phyloP scores from a whole-genome alignment of 1,284 basidiomycete genomes.

The Rhodotorula sp. region DNA sequence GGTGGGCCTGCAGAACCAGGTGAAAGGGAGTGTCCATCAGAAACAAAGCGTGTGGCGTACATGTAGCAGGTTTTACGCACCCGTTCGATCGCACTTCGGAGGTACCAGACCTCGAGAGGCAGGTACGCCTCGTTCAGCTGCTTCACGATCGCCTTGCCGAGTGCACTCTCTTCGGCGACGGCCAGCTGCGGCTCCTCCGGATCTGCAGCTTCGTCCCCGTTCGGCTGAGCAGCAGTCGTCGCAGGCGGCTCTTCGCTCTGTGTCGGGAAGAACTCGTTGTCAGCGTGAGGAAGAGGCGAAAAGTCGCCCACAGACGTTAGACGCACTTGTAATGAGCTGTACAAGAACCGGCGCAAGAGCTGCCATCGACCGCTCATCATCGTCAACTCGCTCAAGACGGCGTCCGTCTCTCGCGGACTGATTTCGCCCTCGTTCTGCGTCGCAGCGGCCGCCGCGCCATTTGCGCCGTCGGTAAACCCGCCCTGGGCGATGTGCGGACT shows the following conservation, averaged over 20 bases:
- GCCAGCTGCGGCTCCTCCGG: conserved; percentile 43
- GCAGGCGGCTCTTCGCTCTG: conserved; percentile 34
- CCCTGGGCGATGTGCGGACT: conserved; percentile 21
- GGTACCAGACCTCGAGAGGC: conserved; percentile 89
- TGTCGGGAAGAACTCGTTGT: background rate
- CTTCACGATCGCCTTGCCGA: conserved; percentile 62
- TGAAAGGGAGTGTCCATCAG: background rate
- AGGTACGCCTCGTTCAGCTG: conserved; percentile 73
- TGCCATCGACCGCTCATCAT: conserved; percentile 89
- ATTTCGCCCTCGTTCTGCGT: conserved; percentile 62
- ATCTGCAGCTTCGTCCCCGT: conserved; percentile 19
- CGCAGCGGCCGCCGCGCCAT: conserved; percentile 7
- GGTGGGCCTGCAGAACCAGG: conserved; percentile 52
- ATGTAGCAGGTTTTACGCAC: conserved; percentile 50
- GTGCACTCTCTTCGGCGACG: conserved; percentile 56
- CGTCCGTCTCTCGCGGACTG: conserved; percentile 87
- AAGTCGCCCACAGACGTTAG: background rate
- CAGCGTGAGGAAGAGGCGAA: background rate
- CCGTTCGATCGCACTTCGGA: conserved; percentile 82
- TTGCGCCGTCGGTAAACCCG: conserved; percentile 6
- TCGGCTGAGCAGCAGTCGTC: background rate
- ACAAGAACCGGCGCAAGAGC: conserved; percentile 81
- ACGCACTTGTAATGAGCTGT: conserved; percentile 60
- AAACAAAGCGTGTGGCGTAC: background rate
- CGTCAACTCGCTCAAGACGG: conserved; percentile 77